Evolutionary conservation across 352 stramenopile species (phyloP), one percentile per base, ranked within the genome.

Genomic region (Globisporangium cystogenes): DNA sequence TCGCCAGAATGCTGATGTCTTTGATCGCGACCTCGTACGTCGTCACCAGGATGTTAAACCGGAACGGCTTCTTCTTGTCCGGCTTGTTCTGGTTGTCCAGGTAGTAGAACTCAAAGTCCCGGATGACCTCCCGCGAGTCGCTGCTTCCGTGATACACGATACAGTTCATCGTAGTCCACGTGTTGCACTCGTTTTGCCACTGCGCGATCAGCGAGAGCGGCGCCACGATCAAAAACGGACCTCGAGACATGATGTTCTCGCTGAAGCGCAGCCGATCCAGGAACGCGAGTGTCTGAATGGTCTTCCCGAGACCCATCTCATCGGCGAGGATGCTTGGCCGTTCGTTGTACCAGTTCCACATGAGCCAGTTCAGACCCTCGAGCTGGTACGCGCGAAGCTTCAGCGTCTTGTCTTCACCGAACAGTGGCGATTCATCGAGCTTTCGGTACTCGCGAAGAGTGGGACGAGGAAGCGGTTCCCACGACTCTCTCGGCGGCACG

Each of bases 161-260:
- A 41, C 95, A 98, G 72, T 99, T 99, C 66, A 99, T 95, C 42
- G 95, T 86, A 0, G 97, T 99, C 98, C 98, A 99, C 35, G 74
- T 94, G 48, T 98, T 83, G 62, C 99, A 99, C 74, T 99, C 98
- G 50, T 97, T 95, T 60, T 99, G 80, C 98, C 98, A 99, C 63
- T 99, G 97, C n/a, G 91, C 82, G 51, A 99, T 95, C 1, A 98
- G 97, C 24, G 95, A 99, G 3, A 99, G 80, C 12, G 98, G 98
- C 11, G 96, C 97, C 12, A 99, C 92, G 24, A 99, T 93, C 7
- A 99, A 80, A 64, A 99, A 99, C 15, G 97, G 97, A 7, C 95
- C 93, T 3, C 82, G 81, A n/a, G 81, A 87, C 55, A 91, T 74
- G 29, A 92, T 97, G 48, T 96, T 84, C 29, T 97, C 75, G 50